Evolutionary conservation across 371 early-diverging fungal species (phyloP).

Genomic region (Rhizopus microsporus): DNA sequence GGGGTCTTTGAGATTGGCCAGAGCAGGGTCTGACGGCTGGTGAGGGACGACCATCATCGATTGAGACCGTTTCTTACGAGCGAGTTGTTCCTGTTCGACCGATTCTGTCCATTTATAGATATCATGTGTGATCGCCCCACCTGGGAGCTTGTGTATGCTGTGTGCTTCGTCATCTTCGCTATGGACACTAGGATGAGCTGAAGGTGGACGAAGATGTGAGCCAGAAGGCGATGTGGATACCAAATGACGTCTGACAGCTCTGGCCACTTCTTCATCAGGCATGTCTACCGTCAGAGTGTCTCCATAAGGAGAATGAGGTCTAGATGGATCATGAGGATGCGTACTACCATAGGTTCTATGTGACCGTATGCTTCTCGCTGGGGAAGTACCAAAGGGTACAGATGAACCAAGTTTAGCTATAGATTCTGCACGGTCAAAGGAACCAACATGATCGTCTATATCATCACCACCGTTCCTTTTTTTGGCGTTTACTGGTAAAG

Average conservation of each 20-base stretch:
- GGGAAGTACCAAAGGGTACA: constrained; percentile 39
- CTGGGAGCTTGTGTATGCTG: constrained; percentile 42
- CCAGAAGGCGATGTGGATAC: constrained; percentile 35
- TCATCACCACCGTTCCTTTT: constrained; percentile 10
- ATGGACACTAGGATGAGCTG: constrained; percentile 8
- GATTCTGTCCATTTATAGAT: constrained; percentile 62
- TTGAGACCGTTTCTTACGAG: constrained; percentile 41
- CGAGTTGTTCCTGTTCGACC: constrained; percentile 25
- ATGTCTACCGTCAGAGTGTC: constrained; percentile 32
- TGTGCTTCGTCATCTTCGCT: constrained; percentile 15
- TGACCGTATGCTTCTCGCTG: constrained; percentile 28
- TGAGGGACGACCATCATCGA: constrained; percentile 31
- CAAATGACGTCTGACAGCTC: constrained; percentile 47
- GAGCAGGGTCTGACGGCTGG: constrained; percentile 37
- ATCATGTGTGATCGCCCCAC: constrained; percentile 55
- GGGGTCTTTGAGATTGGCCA: constrained; percentile 60
- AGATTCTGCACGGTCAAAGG: constrained; percentile 27
- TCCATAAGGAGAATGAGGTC: constrained; percentile 24
- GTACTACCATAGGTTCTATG: constrained; percentile 27
- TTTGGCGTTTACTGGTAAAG: constrained; percentile 36
- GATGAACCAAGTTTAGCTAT: constrained; percentile 30
- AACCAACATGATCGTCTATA: constrained; percentile 22
- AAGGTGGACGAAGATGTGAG: constrained; percentile 13
- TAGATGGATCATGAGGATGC: constrained; percentile 1
- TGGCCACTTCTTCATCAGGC: constrained; percentile 47